phyloP scores from a whole-genome alignment of 2,329 filamentous ascomycete genomes.

The Exophiala calicioides region DNA sequence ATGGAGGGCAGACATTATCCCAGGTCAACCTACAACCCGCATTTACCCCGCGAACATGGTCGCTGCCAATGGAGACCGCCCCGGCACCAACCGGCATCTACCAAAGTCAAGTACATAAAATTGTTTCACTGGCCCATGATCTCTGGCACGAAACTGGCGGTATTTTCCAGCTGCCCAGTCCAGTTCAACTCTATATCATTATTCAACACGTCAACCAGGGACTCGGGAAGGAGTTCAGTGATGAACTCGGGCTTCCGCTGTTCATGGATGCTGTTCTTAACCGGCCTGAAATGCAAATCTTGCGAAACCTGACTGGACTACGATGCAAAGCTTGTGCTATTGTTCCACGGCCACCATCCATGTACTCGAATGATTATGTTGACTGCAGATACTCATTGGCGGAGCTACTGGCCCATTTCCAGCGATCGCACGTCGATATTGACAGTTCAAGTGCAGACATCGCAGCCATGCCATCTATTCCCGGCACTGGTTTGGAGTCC shows the following conservation, averaged over 20 bases:
- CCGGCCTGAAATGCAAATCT: slow-evolving; percentile 58
- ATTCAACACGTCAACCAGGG: slow-evolving; percentile 63
- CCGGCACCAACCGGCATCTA: background rate
- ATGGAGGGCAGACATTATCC: slow-evolving; percentile 4
- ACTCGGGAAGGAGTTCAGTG: slow-evolving; percentile 60
- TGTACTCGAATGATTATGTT: slow-evolving; percentile 4
- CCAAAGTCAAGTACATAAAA: slow-evolving; percentile 51
- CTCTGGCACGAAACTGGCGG: slow-evolving; percentile 64
- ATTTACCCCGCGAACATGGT: slow-evolving; percentile 1
- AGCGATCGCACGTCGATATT: slow-evolving; percentile 40
- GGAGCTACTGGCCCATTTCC: slow-evolving; percentile 41
- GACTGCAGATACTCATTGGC: slow-evolving; percentile 27
- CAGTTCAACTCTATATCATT: slow-evolving; percentile 63
- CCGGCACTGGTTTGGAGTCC: slow-evolving; percentile 28
- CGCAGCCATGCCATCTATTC: background rate
- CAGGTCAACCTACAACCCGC: background rate
- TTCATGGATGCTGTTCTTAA: slow-evolving; percentile 62
- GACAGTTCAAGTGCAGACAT: slow-evolving; percentile 13
- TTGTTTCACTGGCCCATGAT: slow-evolving; percentile 59
- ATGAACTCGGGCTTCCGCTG: slow-evolving; percentile 58
- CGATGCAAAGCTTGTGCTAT: slow-evolving; percentile 56
- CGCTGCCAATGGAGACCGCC: background rate
- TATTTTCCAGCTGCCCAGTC: slow-evolving; percentile 62
- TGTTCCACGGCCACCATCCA: background rate
- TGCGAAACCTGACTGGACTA: slow-evolving; percentile 57